Conservation (phyloP, 805 yeast species). For the Pichia heedii region DNA sequence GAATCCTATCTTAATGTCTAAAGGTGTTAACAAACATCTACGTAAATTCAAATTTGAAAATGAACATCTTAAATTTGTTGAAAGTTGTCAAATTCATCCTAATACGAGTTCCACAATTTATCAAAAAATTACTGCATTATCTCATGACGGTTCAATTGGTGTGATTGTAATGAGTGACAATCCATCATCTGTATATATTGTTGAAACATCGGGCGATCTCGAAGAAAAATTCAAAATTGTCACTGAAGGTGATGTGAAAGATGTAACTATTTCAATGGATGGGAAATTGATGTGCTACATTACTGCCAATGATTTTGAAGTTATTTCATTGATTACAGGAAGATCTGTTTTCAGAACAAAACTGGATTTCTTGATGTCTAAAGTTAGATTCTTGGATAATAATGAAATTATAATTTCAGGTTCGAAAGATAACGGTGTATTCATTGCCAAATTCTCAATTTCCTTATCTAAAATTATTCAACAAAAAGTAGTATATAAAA, state of each 20-base stretch:
- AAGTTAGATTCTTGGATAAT: conserved; percentile 27
- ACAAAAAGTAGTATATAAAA: conserved; percentile 34
- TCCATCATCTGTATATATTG: conserved; percentile 56
- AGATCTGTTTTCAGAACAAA: conserved; percentile 25
- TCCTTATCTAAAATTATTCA: conserved; percentile 33
- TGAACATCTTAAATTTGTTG: conserved; percentile 52
- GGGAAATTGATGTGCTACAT: conserved; percentile 58
- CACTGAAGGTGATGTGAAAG: conserved; percentile 48
- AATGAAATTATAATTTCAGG: conserved; percentile 36
- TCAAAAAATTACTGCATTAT: conserved; percentile 51
- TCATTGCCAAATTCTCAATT: conserved; percentile 36
- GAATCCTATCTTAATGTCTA: conserved; percentile 45
- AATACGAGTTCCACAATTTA: conserved; percentile 45
- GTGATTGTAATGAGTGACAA: conserved; percentile 59
- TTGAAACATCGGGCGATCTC: conserved; percentile 43
- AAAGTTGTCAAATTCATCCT: conserved; percentile 50
- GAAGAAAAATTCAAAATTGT: conserved; percentile 45
- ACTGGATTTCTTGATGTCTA: conserved; percentile 21
- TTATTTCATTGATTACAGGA: conserved; percentile 43
- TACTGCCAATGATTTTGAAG: conserved; percentile 45
- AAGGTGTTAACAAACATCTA: conserved; percentile 60
- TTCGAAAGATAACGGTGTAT: conserved; percentile 34
- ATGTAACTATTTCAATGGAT: conserved; percentile 57
- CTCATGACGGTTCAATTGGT: conserved; percentile 53
- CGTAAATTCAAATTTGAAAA: conserved; percentile 53